Percentiles rank a stretch among this genome's conserved stretches.
Conservation (phyloP, 2,329 filamentous ascomycete genomes). For the Phoma sp. region DNA sequence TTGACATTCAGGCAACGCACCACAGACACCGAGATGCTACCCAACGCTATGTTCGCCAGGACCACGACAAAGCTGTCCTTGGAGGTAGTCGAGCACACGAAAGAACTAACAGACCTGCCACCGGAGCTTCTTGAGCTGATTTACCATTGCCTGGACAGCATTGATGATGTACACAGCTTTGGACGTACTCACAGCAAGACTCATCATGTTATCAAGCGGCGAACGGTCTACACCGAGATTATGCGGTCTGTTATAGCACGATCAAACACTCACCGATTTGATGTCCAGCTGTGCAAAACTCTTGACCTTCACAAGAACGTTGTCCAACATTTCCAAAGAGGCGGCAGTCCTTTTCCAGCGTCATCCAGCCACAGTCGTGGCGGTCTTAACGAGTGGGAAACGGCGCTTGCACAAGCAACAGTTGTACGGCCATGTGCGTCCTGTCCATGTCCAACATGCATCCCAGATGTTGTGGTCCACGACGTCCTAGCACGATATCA, state of each 20-base stretch:
- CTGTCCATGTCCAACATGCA: slow-evolving; percentile 3
- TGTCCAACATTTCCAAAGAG: slow-evolving; percentile 22
- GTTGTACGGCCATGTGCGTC: not conserved
- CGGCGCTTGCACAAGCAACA: not conserved
- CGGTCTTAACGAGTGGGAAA: slow-evolving; percentile 1
- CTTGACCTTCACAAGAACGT: slow-evolving; percentile 25
- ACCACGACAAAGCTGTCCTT: not conserved
- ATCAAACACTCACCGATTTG: slow-evolving; percentile 27
- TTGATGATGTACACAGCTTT: slow-evolving; percentile 38
- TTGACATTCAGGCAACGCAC: not conserved
- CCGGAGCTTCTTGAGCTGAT: slow-evolving; percentile 28
- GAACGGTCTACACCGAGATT: slow-evolving; percentile 24
- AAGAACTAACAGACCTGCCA: slow-evolving; percentile 21
- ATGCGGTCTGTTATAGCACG: slow-evolving; percentile 27
- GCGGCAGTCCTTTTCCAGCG: slow-evolving; percentile 2
- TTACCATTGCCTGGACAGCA: slow-evolving; percentile 27
- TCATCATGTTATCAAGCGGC: slow-evolving; percentile 17
- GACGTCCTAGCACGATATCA: slow-evolving; percentile 36
- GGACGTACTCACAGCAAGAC: slow-evolving; percentile 23
- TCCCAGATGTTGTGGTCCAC: slow-evolving; percentile 23
- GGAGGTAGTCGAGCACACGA: not conserved
- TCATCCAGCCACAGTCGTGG: not conserved
- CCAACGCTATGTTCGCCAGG: too few species aligned
- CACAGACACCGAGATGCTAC: not conserved
- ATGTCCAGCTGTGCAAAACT: slow-evolving; percentile 30